Percentiles rank a stretch among this genome's conserved stretches.
Evolutionary conservation across 192 early-diverging fungal genomes (phyloP).

Genomic region (Podila minutissima): DNA sequence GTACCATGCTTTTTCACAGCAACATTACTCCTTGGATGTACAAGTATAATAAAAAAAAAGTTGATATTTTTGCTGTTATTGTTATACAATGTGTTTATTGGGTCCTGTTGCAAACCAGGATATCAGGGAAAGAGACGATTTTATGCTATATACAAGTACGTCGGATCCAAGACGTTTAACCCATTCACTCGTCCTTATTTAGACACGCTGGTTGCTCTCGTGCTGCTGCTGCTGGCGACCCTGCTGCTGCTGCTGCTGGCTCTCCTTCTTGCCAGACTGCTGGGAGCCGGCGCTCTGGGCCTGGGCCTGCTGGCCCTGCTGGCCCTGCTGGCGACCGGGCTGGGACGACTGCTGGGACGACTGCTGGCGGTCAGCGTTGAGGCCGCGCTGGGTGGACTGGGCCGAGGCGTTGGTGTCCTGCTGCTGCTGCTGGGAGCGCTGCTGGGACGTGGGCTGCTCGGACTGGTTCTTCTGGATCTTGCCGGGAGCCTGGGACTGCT

Average conservation of each 20-base stretch:
- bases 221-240: not conserved
- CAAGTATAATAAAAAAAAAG: not conserved
- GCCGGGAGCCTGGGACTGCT: conserved; percentile 2
- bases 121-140: too few species aligned
- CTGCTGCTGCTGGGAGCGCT: conserved; percentile 1
- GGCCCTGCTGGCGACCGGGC: not conserved
- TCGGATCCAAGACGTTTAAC: not conserved
- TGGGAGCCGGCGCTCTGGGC: not conserved
- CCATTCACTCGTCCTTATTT: not conserved
- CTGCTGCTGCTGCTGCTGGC: not conserved
- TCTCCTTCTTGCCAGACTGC: not conserved
- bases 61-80: not conserved
- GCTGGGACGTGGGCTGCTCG: not conserved
- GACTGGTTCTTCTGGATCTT: conserved; percentile 1
- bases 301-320: not conserved
- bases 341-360: not conserved
- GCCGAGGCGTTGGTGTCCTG: not conserved
- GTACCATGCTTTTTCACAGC: not conserved
- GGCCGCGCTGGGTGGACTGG: not conserved
- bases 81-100: too few species aligned
- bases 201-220: not conserved
- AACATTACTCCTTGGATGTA: not conserved
- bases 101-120: too few species aligned
- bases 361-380: not conserved
- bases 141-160: too few species aligned